These are phyloP conservation scores for Aspergillus coremiiformis DNA, from an alignment of 495 filamentous ascomycete species.

Conservation along the genomic window DNA sequence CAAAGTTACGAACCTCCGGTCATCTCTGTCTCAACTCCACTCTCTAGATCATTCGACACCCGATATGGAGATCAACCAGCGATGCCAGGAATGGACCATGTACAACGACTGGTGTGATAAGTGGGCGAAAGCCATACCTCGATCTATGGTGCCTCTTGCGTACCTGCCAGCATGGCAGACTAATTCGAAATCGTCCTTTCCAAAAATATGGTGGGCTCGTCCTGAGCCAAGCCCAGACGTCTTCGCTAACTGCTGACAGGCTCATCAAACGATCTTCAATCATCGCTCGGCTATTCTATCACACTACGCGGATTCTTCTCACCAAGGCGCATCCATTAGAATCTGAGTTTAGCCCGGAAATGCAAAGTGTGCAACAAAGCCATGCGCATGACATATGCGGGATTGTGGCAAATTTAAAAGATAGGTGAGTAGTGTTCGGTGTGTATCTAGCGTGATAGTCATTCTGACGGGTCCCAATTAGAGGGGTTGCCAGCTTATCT, in stretches of 20 bases:
- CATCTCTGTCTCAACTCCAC: constrained; percentile 53
- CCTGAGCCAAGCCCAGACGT: not conserved
- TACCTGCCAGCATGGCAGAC: constrained; percentile 65
- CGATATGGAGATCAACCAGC: constrained; percentile 54
- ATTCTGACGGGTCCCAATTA: constrained; percentile 20
- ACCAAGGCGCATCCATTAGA: constrained; percentile 68
- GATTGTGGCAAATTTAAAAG: constrained; percentile 76
- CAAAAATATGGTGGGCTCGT: constrained; percentile 68
- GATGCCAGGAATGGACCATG: constrained; percentile 68
- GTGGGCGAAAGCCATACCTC: constrained; percentile 71
- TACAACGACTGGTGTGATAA: constrained; percentile 68
- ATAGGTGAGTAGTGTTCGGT: constrained; percentile 42
- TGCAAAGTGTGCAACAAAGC: constrained; percentile 57
- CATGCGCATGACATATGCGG: constrained; percentile 82
- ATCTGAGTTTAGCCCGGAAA: constrained; percentile 47
- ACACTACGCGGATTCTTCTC: constrained; percentile 75
- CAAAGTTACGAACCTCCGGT: constrained; percentile 78
- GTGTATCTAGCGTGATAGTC: not conserved
- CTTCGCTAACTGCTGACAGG: constrained; percentile 38
- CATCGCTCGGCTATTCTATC: constrained; percentile 84
- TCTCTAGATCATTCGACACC: constrained; percentile 52
- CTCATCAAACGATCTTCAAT: constrained; percentile 74
- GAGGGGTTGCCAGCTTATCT: constrained; percentile 67
- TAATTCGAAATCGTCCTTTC: constrained; percentile 65
- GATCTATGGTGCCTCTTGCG: constrained; percentile 81